Percentiles rank a stretch among this genome's conserved stretches.
Evolutionary conservation across 305 asterid species (phyloP).

Genomic region (Andrographis paniculata): DNA sequence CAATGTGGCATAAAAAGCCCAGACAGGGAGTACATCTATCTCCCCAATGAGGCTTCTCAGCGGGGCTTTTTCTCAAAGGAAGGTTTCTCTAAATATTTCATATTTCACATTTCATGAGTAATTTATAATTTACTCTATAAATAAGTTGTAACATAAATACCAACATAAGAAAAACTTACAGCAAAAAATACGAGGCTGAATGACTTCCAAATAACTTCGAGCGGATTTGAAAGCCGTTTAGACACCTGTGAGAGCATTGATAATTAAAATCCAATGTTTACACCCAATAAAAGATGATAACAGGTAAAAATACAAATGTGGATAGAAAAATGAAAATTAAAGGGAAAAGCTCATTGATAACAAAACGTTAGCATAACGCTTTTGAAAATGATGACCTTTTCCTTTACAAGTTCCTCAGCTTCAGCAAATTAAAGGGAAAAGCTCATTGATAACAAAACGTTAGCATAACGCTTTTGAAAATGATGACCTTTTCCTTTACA

Average conservation of each 20-base stretch:
- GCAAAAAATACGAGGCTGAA: constrained; percentile 91
- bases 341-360: not conserved
- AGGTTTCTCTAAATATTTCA: too few species aligned
- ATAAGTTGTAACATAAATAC: too few species aligned
- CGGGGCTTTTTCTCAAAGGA: too few species aligned
- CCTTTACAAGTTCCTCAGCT: constrained; percentile 97
- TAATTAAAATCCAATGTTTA: not conserved
- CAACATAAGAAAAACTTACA: constrained; percentile 34
- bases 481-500: constrained; percentile 70
- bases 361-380: not conserved
- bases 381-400: constrained; percentile 37
- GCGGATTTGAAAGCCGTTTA: constrained; percentile 63
- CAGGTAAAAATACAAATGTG: not conserved
- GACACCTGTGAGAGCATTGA: constrained; percentile 45
- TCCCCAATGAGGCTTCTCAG: too few species aligned
- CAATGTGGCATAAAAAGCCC: too few species aligned
- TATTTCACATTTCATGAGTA: too few species aligned
- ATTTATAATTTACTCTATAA: too few species aligned
- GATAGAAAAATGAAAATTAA: not conserved
- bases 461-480: not conserved
- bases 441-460: not conserved
- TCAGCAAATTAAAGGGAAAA: constrained; percentile 37
- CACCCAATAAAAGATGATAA: not conserved
- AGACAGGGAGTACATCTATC: too few species aligned
- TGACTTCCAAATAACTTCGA: constrained; percentile 39